Conservation (phyloP, 108 stramenopile genomes). For the Pelagomonas calceolata region DNA sequence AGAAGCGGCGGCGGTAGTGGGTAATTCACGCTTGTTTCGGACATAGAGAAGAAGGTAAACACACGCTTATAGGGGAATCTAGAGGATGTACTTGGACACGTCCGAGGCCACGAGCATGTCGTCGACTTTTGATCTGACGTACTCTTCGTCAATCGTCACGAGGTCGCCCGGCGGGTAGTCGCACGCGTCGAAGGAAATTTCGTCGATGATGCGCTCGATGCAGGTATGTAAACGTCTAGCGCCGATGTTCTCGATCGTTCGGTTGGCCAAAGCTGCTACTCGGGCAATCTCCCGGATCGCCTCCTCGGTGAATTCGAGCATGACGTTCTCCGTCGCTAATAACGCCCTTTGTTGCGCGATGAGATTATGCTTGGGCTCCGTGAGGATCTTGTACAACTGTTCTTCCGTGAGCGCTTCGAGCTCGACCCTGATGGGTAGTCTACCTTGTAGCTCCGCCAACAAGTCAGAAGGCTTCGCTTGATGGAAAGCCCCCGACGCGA, state of each 20-base stretch:
- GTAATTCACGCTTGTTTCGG: neutral
- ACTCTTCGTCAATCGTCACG: constrained; percentile 56
- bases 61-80: constrained; percentile 12
- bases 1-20: no score
- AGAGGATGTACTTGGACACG: constrained; percentile 89
- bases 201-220: constrained; percentile 93
- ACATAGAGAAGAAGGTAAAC: no score
- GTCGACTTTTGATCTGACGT: constrained; percentile 67
- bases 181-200: constrained; percentile 84
- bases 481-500: constrained; percentile 85
- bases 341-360: constrained; percentile 87
- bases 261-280: constrained; percentile 80
- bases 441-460: constrained; percentile 92
- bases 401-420: constrained; percentile 91
- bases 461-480: constrained; percentile 90
- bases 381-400: constrained; percentile 95
- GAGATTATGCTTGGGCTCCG: constrained; percentile 92
- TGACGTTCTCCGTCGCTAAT: constrained; percentile 80
- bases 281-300: constrained; percentile 93
- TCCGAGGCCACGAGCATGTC: constrained; percentile 66
- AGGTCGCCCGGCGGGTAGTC: constrained; percentile 66
- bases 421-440: constrained; percentile 96
- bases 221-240: constrained; percentile 92
- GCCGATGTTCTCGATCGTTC: constrained; percentile 97
- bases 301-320: constrained; percentile 80